phyloP scores from a whole-genome alignment of 2,329 filamentous ascomycete genomes.

The Davidsoniella virescens region DNA sequence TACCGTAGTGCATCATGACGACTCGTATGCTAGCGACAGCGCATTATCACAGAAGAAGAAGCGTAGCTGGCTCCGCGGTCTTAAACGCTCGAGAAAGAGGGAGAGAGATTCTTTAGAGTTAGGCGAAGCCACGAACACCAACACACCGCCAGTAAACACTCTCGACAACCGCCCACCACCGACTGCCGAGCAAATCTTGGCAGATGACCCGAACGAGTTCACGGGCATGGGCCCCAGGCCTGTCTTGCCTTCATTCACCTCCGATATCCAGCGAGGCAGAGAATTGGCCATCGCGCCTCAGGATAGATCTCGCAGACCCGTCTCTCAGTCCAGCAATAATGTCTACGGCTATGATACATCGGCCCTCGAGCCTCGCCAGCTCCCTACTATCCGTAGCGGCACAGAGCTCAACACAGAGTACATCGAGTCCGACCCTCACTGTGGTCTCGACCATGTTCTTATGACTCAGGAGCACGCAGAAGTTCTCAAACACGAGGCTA shows the following conservation, averaged over 20 bases:
- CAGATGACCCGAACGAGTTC: slow-evolving; percentile 6
- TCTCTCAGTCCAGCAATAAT: background rate
- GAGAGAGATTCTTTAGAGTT: background rate
- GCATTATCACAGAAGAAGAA: slow-evolving; percentile 7
- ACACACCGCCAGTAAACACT: background rate
- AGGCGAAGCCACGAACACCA: background rate
- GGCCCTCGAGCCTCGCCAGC: slow-evolving; percentile 2
- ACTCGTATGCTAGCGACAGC: slow-evolving; percentile 6
- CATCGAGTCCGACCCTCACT: slow-evolving; percentile 20
- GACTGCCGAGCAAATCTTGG: background rate
- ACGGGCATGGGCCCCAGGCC: slow-evolving; percentile 6
- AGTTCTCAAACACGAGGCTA: slow-evolving; percentile 27
- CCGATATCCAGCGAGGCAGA: background rate
- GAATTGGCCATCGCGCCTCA: background rate
- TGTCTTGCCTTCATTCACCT: background rate
- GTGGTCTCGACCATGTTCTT: slow-evolving; percentile 1
- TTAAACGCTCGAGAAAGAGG: slow-evolving; percentile 3
- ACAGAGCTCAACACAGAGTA: slow-evolving; percentile 11
- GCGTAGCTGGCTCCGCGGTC: slow-evolving; percentile 4
- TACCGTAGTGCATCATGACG: slow-evolving; percentile 7
- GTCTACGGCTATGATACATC: slow-evolving; percentile 19
- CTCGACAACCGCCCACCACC: background rate
- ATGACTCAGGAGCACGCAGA: slow-evolving; percentile 2
- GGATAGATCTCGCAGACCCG: background rate
- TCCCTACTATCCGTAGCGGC: slow-evolving; percentile 14